Evolutionary conservation across 148 eudicot genomes (phyloP), one percentile per base, ranked within the genome.

Genomic region (Dianthus caryophyllus): DNA sequence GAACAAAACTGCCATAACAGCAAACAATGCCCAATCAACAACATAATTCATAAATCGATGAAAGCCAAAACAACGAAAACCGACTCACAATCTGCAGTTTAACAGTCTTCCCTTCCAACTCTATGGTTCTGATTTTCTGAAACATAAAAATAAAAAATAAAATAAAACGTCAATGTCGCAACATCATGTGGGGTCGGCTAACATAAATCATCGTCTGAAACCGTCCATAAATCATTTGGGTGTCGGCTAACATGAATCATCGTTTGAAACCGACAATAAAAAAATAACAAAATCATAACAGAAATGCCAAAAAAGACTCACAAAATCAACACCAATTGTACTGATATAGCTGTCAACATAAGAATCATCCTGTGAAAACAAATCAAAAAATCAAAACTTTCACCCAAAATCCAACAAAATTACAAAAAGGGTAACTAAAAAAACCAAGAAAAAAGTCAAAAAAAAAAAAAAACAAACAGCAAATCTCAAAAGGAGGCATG

Each of bases 51-150:
- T n/a, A n/a, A n/a, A n/a, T n/a, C n/a, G n/a, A n/a, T n/a, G 11
- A 24, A 73, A 27, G 59, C 3, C 14, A 3, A 44, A 61, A 71
- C 24, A 18, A 17, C 26, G 15, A 17, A 55, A 53, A 14, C 64
- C 7, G 38, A 78, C 97, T 87, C 76, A 91, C 97, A 80, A 91
- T 91, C 77, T 91, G 97, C 65, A 88, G 78, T 81, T 91, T 91
- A 76, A 81, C 75, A 22, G 96, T 88, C 88, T 88, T 91, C 25
- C 89, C 87, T 50, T 91, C 96, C 71, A 76, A 85, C 84, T 91
- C 97, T 56, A 88, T 87, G 15, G 97, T 88, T 77, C 97, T 78
- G 68, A 91, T 91, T 88, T 91, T 91, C 97, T 91, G 78, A 56
- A 67, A 30, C 25, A 49, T 65, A 58, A 65, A 51, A 18, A 13